These are phyloP conservation scores for Pseudognaphalium luteoalbum DNA, from an alignment of 129 eudicot species.

Conservation along the genomic window DNA sequence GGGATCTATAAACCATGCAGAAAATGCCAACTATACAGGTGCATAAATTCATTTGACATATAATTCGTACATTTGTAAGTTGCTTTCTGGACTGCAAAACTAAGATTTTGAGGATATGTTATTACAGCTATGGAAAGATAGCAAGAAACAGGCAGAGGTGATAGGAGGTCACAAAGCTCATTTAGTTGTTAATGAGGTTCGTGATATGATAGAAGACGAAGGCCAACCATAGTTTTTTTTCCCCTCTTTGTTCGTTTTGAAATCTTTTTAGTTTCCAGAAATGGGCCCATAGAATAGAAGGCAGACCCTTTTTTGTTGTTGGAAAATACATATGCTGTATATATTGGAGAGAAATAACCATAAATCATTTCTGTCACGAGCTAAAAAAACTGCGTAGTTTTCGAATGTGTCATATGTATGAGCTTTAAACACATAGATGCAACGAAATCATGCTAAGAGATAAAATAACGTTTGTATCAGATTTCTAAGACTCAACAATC, in stretches of 20 bases:
- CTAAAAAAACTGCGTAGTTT: not conserved
- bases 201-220: slow-evolving; percentile 77
- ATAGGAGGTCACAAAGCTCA: slow-evolving; percentile 86
- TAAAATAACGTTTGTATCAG: not conserved
- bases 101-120: slow-evolving; percentile 7
- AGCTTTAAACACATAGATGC: not conserved
- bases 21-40: slow-evolving; percentile 98
- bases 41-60: not conserved
- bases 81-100: not conserved
- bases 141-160: slow-evolving; percentile 77
- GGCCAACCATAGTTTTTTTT: slow-evolving; percentile 21
- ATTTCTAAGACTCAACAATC: not conserved
- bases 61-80: not conserved
- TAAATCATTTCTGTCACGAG: slow-evolving; percentile 17
- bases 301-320: not conserved
- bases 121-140: slow-evolving; percentile 72
- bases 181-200: slow-evolving; percentile 80
- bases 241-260: not conserved
- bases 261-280: not conserved
- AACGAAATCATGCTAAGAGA: not conserved
- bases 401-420: not conserved
- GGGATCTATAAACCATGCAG: slow-evolving; percentile 40
- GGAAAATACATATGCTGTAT: slow-evolving; percentile 7
- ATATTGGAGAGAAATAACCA: slow-evolving; percentile 13
- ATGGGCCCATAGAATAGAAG: slow-evolving; percentile 1